Base-by-base conservation (phyloP, 768 basidiomycete genomes). In the Agrocybe pediades region DNA sequence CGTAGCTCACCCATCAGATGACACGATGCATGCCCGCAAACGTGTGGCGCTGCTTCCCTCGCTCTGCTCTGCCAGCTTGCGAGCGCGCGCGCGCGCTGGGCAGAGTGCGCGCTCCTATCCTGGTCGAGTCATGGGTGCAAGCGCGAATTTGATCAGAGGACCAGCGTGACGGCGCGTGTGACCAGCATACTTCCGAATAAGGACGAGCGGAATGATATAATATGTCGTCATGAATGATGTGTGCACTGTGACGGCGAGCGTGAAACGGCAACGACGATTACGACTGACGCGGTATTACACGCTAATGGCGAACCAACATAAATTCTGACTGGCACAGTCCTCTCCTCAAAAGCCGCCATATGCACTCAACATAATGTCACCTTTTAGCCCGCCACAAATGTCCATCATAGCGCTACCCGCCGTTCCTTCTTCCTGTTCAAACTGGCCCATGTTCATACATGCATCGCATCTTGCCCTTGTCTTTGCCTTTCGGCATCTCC, bases 141-240 rank as follows among this genome's bases (percentile, higher is more conserved):
- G n/a, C n/a, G n/a, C n/a, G n/a, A n/a, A n/a, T n/a, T n/a, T n/a
- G n/a, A n/a, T n/a, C n/a, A n/a, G n/a, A n/a, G n/a, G n/a, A n/a
- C n/a, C 21, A 16, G 27, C 43, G 20, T 27, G 41, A 7, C 24
- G 9, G 29, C 29, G 24, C 44, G 51, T 53, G 51, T 41, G 29
- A 17, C 24, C 20, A 29, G 29, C 30, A 43, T 17, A 50, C 40
- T 46, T 53, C 41, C 25, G 33, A 29, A 40, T 39, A 27, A 6
- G 26, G 20, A 41, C 43, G 26, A 19, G 53, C 20, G 40, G 26
- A 29, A 56, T 57, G 54, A 41, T 48, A 40, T 29, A 43, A 55
- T 40, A 49, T 56, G 56, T 57, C 56, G 56, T 57, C 56, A 57
- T 57, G 51, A 6, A 53, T 57, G 56, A 50, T 53, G 51, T 53